Conservation (phyloP, 345 rosid species). For the Geranium rotundifolium region DNA sequence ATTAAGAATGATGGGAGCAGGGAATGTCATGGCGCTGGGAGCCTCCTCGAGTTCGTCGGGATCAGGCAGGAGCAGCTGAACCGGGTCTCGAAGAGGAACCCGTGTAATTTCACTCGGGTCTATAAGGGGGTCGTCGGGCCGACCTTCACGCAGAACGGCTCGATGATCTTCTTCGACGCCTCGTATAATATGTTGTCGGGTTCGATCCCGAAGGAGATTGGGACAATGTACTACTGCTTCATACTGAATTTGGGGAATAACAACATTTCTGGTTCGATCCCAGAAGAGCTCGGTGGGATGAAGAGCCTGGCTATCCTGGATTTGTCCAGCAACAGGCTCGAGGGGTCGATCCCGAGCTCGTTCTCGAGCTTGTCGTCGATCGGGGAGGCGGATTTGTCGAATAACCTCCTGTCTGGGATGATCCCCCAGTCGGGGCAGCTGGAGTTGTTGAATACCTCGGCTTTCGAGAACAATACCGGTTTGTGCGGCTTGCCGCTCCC, state of each 20-base stretch:
- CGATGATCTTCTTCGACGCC: conserved; percentile 86
- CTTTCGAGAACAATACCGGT: conserved; percentile 66
- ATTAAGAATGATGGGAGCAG: conserved; percentile 73
- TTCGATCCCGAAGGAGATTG: conserved; percentile 70
- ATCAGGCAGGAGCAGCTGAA: conserved; percentile 44
- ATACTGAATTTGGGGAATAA: conserved; percentile 83
- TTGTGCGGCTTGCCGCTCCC: conserved; percentile 81
- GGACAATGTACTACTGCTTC: conserved; percentile 56
- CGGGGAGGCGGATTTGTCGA: conserved; percentile 59
- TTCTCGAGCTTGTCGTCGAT: conserved; percentile 50
- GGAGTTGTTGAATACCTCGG: conserved; percentile 50
- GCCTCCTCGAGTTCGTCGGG: conserved; percentile 82
- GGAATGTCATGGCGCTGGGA: conserved; percentile 84
- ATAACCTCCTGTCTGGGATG: conserved; percentile 53
- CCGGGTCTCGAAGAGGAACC: conserved; percentile 59
- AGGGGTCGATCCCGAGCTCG: conserved; percentile 57
- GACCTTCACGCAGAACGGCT: conserved; percentile 76
- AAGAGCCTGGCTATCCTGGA: conserved; percentile 70
- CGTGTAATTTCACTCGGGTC: conserved; percentile 72
- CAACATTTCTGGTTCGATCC: conserved; percentile 55
- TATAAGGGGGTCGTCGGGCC: conserved; percentile 65
- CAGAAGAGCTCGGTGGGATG: conserved; percentile 57
- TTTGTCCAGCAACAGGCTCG: conserved; percentile 58
- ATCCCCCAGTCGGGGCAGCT: conserved; percentile 81
- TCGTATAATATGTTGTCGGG: conserved; percentile 70